These are phyloP conservation scores for Ceratonia siliqua DNA, from an alignment of 306 rosid genomes.

Conservation along the genomic window DNA sequence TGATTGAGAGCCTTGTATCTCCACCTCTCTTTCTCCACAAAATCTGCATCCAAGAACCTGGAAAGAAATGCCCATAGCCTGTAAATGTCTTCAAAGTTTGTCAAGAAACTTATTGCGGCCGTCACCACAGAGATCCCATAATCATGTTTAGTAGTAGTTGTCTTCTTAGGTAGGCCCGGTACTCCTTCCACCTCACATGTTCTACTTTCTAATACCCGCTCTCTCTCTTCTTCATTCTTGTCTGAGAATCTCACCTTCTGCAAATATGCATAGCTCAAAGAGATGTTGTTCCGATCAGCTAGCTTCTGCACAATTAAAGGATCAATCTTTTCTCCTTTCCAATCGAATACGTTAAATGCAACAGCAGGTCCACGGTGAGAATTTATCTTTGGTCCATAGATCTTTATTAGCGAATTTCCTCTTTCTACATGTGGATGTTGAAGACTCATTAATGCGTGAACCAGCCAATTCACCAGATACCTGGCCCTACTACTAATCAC, in stretches of 20 bases:
- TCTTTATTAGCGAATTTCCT: constrained; percentile 55
- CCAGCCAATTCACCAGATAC: constrained; percentile 72
- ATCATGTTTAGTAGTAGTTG: not conserved
- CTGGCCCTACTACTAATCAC: constrained; percentile 55
- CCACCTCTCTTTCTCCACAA: constrained; percentile 91
- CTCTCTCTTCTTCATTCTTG: constrained; percentile 51
- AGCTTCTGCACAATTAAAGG: constrained; percentile 77
- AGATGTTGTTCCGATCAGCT: constrained; percentile 69
- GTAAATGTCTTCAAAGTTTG: constrained; percentile 75
- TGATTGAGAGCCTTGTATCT: constrained; percentile 85
- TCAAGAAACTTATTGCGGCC: constrained; percentile 59
- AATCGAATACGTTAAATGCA: constrained; percentile 84
- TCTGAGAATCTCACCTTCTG: constrained; percentile 46
- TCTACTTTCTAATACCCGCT: constrained; percentile 43
- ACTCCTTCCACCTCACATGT: constrained; percentile 28
- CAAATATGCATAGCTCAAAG: constrained; percentile 52
- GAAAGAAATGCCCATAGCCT: constrained; percentile 80
- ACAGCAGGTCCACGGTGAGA: constrained; percentile 64
- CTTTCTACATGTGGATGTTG: constrained; percentile 63
- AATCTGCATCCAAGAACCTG: constrained; percentile 81
- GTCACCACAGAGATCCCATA: constrained; percentile 51
- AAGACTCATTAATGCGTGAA: constrained; percentile 71
- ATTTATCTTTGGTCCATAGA: constrained; percentile 71
- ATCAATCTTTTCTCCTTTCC: constrained; percentile 85
- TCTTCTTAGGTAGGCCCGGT: constrained; percentile 25